A percentile compares a stretch with the other conserved stretches of the same genome.
Conservation (phyloP, 805 yeast genomes). For the Wickerhamomyces mucosus region DNA sequence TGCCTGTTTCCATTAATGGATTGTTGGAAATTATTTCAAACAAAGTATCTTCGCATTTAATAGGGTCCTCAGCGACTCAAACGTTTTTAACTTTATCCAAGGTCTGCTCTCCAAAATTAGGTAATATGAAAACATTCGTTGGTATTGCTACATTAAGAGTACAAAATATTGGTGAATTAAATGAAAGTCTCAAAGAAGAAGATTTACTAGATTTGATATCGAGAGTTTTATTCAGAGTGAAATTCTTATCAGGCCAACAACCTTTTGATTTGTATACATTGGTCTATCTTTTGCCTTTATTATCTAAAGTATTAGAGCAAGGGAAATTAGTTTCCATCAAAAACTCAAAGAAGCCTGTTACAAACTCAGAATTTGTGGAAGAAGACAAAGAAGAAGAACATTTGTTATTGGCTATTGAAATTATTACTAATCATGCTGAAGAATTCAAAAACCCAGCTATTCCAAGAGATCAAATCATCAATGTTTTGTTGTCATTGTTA, state of each 20-base stretch:
- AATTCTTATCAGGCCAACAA: conserved; percentile 63
- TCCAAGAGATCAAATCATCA: conserved; percentile 60
- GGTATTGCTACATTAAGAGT: conserved; percentile 68
- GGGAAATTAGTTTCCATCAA: conserved; percentile 51
- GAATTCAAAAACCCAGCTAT: conserved; percentile 55
- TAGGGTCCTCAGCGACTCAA: conserved; percentile 35
- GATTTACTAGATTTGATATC: conserved; percentile 45
- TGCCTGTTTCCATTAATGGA: conserved; percentile 47
- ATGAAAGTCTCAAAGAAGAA: conserved; percentile 38
- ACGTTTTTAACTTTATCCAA: conserved; percentile 48
- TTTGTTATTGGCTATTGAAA: conserved; percentile 64
- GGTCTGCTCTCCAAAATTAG: conserved; percentile 43
- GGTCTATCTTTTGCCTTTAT: conserved; percentile 66
- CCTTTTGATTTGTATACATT: conserved; percentile 62
- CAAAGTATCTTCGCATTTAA: conserved; percentile 23
- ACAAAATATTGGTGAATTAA: conserved; percentile 34
- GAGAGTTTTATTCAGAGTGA: conserved; percentile 65
- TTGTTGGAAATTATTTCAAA: conserved; percentile 37
- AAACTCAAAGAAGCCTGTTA: conserved; percentile 40
- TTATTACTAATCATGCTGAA: conserved; percentile 60
- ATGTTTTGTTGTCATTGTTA: conserved; percentile 56
- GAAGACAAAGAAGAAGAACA: conserved; percentile 89
- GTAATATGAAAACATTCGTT: conserved; percentile 37
- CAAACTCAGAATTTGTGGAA: conserved; percentile 62
- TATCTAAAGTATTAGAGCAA: conserved; percentile 55